Conservation (phyloP, 768 basidiomycete genomes). For the Russula sp. region DNA sequence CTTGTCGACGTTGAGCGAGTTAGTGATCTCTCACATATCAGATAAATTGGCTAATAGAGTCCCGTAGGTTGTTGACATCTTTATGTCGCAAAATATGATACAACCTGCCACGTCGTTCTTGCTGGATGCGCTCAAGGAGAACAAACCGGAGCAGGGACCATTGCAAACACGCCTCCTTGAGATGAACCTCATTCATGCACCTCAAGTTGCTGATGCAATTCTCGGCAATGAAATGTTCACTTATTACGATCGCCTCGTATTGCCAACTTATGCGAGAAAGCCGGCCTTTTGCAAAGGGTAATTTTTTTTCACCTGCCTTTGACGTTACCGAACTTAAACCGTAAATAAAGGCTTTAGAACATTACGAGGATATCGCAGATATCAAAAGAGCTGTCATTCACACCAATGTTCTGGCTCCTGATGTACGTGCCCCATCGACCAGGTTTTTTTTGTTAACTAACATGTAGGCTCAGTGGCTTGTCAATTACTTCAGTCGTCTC, state of each 20-base stretch:
- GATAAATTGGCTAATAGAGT: constrained; percentile 13
- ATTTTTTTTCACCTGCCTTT: constrained; percentile 33
- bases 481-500: constrained; percentile 93
- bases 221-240: constrained; percentile 98
- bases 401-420: constrained; percentile 75
- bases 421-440: constrained; percentile 48
- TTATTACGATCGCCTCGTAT: constrained; percentile 93
- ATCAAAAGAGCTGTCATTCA: constrained; percentile 99
- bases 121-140: constrained; percentile 96
- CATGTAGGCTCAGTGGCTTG: constrained; percentile 71
- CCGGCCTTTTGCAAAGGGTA: constrained; percentile 90
- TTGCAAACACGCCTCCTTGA: constrained; percentile 95
- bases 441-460: neutral
- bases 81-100: constrained; percentile 99
- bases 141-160: constrained; percentile 94
- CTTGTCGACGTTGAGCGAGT: constrained; percentile 92
- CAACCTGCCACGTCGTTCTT: constrained; percentile 98
- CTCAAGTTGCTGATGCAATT: constrained; percentile 98
- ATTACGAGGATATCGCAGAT: constrained; percentile 96
- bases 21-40: constrained; percentile 32
- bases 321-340: neutral
- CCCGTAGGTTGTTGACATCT: constrained; percentile 90
- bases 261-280: constrained; percentile 98
- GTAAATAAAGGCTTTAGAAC: constrained; percentile 83
- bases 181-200: constrained; percentile 96